Evolutionary conservation across 1,139 yeast species (phyloP), one percentile per base, ranked within the genome.

Genomic region (Saccharomyces pastorianus): DNA sequence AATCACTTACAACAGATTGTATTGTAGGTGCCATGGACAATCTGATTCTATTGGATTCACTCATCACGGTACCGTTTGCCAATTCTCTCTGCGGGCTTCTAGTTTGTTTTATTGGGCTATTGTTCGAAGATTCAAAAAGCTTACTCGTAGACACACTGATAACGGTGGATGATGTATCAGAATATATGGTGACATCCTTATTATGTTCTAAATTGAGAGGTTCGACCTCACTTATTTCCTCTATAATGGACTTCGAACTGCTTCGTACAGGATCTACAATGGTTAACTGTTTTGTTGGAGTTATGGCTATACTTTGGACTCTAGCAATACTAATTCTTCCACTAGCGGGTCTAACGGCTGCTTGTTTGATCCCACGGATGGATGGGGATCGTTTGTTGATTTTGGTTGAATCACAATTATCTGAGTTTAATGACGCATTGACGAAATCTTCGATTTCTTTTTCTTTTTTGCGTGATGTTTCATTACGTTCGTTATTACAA

Each of bases 241-340:
- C 44, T 17, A 38, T 38, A 17, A 38, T 6, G 6, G 44, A 20
- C 2, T 50, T 26, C 20, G 51, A 20, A 26, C 23, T n/a, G 32
- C n/a, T 44, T 23, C 6, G 32, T 11, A 57, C 56, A 4, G 55
- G 49, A 44, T 53, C 53, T 27, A 55, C 54, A 13, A 41, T 32
- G 34, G 48, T 9, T 32, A 28, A 46, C 26, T 48, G 42, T 32
- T 50, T 47, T 7, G 50, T 48, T 23, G 55, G 47, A 14, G 55
- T 53, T 9, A 48, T 47, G 6, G 50, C 47, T 1, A 52, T 49
- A 38, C 57, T 59, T 14, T 55, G 49, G 20, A 59, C 56, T 48
- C 59, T 64, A 2, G 55, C 47, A 46, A 66, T 61, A 53, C 72
- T 69, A 8, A 68, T 68, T 48, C 72, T 60, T 8, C 72, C 72